Base-by-base conservation (phyloP, 495 filamentous ascomycete genomes). In the Platismatia glauca region DNA sequence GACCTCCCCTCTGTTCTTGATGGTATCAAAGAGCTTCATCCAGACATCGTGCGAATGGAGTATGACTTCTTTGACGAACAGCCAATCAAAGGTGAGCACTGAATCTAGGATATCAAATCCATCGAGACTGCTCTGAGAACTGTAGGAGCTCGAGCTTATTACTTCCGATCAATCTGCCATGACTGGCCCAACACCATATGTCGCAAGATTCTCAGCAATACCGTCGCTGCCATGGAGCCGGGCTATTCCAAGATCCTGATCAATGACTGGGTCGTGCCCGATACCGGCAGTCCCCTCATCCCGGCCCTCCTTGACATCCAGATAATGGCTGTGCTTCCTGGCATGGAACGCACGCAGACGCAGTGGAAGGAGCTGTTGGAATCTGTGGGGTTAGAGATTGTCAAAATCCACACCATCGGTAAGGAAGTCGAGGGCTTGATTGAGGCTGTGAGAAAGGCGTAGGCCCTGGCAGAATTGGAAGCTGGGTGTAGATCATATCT, bases 131-230 rank as follows among this genome's bases (percentile, higher is more conserved):
- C 22, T 48, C n/a, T 38, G 16, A 24, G n/a, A 37, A 7, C 24
- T 43, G 0, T 24, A 63, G 59, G 41, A 22, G 77, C 77, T 7
- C 67, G 68, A 43, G 68, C 60, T 3, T 80, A 78, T 66, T 75
- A 76, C 64, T 77, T 80, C 65, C 73, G 76, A 24, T 66, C 73
- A 20, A 76, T 79, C 56, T 78, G 76, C 69, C 76, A 79, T 48
- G 74, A 79, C 67, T 80, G 77, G 76, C 71, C 76, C 0, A 75
- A 80, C 59, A 22, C 66, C 16, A 71, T 74, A 22, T 77, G 76
- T 50, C 69, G 66, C 18, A 60, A 72, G 59, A 73, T 78, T 33
- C 59, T 78, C 38, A 29, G 31, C 50, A 31, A 57, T 35, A 55
- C 34, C 2, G 57, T 53, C 18, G 58, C 59, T n/a, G 60, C 65